phyloP scores from a whole-genome alignment of 2,329 filamentous ascomycete species.

The Orbilia javanica region DNA sequence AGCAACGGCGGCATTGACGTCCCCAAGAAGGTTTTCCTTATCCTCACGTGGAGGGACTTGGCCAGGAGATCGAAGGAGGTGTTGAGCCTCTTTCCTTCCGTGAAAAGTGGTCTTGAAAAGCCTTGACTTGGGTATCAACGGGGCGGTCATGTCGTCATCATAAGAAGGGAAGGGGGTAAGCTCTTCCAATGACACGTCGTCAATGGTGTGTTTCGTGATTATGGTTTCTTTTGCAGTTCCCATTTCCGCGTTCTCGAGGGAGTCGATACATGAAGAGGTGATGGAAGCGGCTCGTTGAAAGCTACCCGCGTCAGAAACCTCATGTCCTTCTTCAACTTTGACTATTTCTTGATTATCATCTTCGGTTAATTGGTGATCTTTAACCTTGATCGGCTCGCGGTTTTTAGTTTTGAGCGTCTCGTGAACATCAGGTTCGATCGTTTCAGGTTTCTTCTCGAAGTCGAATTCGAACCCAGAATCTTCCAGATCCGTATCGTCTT shows the following conservation, averaged over 20 bases:
- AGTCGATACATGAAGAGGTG: conserved; percentile 9
- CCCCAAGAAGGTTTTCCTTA: neutral
- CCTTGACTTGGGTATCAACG: conserved; percentile 9
- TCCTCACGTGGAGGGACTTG: neutral
- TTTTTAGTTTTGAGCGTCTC: neutral
- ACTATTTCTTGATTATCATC: neutral
- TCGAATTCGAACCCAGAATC: conserved; percentile 5
- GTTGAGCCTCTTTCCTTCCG: neutral
- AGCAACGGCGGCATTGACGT: neutral
- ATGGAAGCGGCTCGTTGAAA: neutral
- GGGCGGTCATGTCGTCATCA: neutral
- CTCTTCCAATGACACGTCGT: neutral
- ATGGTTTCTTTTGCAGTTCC: neutral
- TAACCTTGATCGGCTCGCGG: neutral
- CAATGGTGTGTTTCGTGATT: neutral
- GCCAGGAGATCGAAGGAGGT: neutral
- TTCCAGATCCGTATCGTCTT: neutral
- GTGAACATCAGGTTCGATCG: too few relatives aligned
- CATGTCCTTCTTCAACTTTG: neutral
- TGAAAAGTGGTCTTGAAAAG: neutral
- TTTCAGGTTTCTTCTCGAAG: neutral
- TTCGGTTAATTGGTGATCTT: neutral
- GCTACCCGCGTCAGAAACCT: neutral
- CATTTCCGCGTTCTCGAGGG: conserved; percentile 1
- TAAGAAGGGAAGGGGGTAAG: neutral